A percentile compares a stretch with the other conserved stretches of the same genome.
Conservation (phyloP, 352 stramenopile species). For the Globisporangium nagaii region DNA sequence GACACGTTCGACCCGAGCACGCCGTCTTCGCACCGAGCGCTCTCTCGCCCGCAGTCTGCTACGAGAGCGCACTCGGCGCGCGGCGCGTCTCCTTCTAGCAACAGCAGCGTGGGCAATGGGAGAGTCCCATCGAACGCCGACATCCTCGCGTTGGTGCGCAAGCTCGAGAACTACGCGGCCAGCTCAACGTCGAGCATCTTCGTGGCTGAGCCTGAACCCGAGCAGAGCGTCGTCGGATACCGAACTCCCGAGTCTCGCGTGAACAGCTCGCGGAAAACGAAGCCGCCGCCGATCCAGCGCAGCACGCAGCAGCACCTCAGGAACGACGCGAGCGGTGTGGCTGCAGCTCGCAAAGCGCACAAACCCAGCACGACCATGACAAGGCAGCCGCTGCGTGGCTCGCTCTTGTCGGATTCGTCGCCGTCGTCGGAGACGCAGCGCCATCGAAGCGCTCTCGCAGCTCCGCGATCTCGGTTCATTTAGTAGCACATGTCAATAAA, state of each 20-base stretch:
- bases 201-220: constrained; percentile 1
- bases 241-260: constrained; percentile 5
- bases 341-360: not conserved
- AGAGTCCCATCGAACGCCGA: constrained; percentile 8
- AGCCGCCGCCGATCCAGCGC: constrained; percentile 1
- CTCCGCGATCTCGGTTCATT: not conserved
- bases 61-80: not conserved
- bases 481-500: too few relatives aligned
- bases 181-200: not conserved
- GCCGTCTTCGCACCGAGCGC: constrained; percentile 3
- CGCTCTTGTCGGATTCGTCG: constrained; percentile 3
- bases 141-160: constrained; percentile 15
- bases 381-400: not conserved
- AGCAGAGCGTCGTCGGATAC: constrained; percentile 5
- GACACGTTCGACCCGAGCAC: constrained; percentile 22
- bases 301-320: not conserved
- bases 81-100: too few relatives aligned
- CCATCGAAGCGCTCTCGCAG: not conserved
- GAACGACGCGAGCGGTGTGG: not conserved
- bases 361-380: constrained; percentile 3
- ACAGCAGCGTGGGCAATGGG: not conserved
- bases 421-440: not conserved
- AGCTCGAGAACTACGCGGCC: constrained; percentile 10
- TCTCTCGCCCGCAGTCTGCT: constrained; percentile 11
- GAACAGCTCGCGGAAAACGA: not conserved